Evolutionary conservation across 2,329 filamentous ascomycete genomes (phyloP), one percentile per base, ranked within the genome.

Genomic region (Aspergillus carbonarius): DNA sequence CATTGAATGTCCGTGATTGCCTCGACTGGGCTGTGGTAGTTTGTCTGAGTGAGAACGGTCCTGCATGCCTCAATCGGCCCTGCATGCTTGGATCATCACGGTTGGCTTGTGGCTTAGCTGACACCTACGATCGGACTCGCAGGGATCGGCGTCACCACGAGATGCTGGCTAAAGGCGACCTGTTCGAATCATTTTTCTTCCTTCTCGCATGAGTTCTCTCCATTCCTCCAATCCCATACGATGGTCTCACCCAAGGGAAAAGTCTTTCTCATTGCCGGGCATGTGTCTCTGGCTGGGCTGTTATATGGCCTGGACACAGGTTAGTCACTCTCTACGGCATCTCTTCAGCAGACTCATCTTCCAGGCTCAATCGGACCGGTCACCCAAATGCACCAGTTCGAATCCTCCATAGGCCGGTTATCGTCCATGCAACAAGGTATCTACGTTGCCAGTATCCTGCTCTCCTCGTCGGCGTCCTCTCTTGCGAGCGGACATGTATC

Each of bases 341-440:
- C 18, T 17, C 25, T 37, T 12, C 17, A 5, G 30, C 9, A n/a
- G 9, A 17, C 39, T 53, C n/a, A 42, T 40, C 6, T 52, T 32
- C 1, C 39, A 60, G 60, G 60, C 13, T 62, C 60, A 3, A 62
- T 62, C 32, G 60, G 58, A 25, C 54, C 58, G 2, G 52, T 62
- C 17, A 62, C 60, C 23, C 60, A 62, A 34, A 62, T 62, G 60
- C 53, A 51, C 17, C 60, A 62, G 32, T 62, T 62, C 9, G n/a
- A 30, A 1, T 18, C 34, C 40, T 60, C 54, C 4, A 62, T 62
- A 18, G 60, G 60, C 32, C 52, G 34, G 10, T 23, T 62, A 9
- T 54, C 58, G 18, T 60, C 60, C 9, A 62, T 48, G 8, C 60
- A 62, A n/a, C 58, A 60, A 37, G 60, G 60, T 12, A 56, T 62